A percentile compares a stretch with the other conserved stretches of the same genome.
phyloP scores from a whole-genome alignment of 2,329 filamentous ascomycete genomes.

The Trichoderma cornu-damae region DNA sequence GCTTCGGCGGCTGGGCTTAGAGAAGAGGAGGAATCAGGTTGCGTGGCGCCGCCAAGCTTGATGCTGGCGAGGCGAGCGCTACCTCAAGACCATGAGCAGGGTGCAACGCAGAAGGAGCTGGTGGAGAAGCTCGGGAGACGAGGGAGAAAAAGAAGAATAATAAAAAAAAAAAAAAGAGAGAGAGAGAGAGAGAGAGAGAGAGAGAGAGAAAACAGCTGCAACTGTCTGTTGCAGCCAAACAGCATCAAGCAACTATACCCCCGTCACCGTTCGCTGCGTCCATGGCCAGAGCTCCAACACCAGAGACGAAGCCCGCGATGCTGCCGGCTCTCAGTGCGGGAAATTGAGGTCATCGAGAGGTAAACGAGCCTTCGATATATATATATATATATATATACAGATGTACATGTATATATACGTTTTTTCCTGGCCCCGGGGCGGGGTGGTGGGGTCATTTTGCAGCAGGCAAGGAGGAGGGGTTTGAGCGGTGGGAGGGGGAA shows the following conservation, averaged over 20 bases:
- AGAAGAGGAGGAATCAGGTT: conserved; percentile 31
- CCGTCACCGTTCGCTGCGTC: neutral
- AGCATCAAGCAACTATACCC: neutral
- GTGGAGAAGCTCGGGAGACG: neutral
- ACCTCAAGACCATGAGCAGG: conserved; percentile 38
- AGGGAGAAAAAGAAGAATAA: neutral
- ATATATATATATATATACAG: no score
- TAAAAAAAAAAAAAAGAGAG: neutral
- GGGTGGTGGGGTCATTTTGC: conserved; percentile 43
- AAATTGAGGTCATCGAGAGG: conserved; percentile 32
- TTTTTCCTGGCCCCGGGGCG: no score
- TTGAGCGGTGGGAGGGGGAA: conserved; percentile 23
- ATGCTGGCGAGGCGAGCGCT: conserved; percentile 72
- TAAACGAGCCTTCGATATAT: no score
- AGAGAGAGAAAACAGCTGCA: neutral
- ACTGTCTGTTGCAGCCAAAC: neutral
- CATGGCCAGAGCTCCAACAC: neutral
- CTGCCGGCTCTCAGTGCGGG: conserved; percentile 29
- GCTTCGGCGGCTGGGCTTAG: conserved; percentile 26
- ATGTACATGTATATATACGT: no score
- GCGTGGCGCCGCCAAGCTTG: conserved; percentile 60
- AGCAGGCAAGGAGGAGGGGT: conserved; percentile 25
- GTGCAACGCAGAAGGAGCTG: conserved; percentile 22
- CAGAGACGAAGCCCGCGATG: conserved; percentile 23
- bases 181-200: neutral